These are phyloP conservation scores for Barnettozyma vustinii DNA, from an alignment of 805 yeast species.

Conservation along the genomic window DNA sequence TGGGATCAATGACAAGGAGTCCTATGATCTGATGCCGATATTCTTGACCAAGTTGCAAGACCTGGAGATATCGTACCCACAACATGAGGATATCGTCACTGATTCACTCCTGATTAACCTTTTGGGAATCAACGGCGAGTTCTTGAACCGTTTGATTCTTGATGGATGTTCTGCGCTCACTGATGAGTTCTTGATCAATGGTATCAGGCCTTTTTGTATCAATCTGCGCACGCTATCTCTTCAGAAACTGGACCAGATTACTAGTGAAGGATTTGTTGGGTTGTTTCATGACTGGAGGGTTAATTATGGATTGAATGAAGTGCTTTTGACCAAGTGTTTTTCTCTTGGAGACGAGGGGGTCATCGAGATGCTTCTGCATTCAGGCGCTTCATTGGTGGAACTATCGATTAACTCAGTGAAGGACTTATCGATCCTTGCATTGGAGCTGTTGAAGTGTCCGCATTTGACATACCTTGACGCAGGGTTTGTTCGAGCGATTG, in stretches of 20 bases:
- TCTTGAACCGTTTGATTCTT: slow-evolving; percentile 50
- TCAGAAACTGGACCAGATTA: slow-evolving; percentile 53
- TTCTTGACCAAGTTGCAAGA: slow-evolving; percentile 47
- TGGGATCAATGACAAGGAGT: slow-evolving; percentile 53
- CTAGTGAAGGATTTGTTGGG: slow-evolving; percentile 58
- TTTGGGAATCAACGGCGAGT: slow-evolving; percentile 55
- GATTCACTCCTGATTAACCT: slow-evolving; percentile 64
- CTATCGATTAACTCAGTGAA: slow-evolving; percentile 72
- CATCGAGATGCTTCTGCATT: slow-evolving; percentile 54
- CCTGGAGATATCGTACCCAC: slow-evolving; percentile 66
- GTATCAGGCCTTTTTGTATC: slow-evolving; percentile 52
- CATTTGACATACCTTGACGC: slow-evolving; percentile 63
- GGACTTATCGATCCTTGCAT: slow-evolving; percentile 44
- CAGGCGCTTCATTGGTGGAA: slow-evolving; percentile 59
- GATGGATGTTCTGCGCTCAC: slow-evolving; percentile 75
- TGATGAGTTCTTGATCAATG: slow-evolving; percentile 53
- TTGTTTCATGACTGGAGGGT: slow-evolving; percentile 52
- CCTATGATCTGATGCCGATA: slow-evolving; percentile 62
- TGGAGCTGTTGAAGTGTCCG: slow-evolving; percentile 47
- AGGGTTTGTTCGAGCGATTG: slow-evolving; percentile 76
- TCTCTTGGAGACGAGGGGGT: slow-evolving; percentile 60
- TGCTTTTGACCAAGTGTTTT: slow-evolving; percentile 62
- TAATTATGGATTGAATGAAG: slow-evolving; percentile 53
- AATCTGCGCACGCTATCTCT: slow-evolving; percentile 56
- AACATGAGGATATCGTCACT: slow-evolving; percentile 54